Base-by-base conservation (phyloP, 2,329 filamentous ascomycete species). In the Daldinia eschscholtzii region DNA sequence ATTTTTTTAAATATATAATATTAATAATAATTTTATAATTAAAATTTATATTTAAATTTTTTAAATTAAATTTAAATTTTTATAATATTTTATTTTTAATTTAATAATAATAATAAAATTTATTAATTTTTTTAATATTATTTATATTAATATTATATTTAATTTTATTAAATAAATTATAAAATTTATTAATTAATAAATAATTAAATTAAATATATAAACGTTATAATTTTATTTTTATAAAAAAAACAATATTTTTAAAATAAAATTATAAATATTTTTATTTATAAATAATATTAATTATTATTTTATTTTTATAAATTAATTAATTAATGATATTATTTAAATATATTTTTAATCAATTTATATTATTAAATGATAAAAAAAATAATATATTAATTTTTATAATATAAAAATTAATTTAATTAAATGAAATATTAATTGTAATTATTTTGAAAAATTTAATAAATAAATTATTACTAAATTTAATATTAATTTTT, bases 11-110 rank as follows among this genome's bases (percentile, higher is more conserved):
- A 28, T 50, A 50, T 50, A 50, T 50, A 50, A 50, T 50, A 50
- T 50, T 50, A 30, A 26, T 50, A 28, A 50, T 50, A 13, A 50
- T n/a, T 28, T 50, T 50, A 50, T 50, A 50, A 50, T 50, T 50
- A 28, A 50, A 50, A 15, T 50, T 26, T 20, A 46, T 20, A 20
- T n/a, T n/a, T n/a, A n/a, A n/a, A n/a, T n/a, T n/a, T n/a, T 46
- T 50, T 50, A 50, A n/a, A n/a, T n/a, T n/a, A n/a, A n/a, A n/a
- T n/a, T n/a, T n/a, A n/a, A n/a, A n/a, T n/a, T n/a, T n/a, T n/a
- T n/a, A n/a, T n/a, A n/a, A n/a, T n/a, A n/a, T n/a, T n/a, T n/a
- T n/a, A n/a, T n/a, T n/a, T n/a, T n/a, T n/a, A n/a, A n/a, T n/a
- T n/a, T n/a, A n/a, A n/a, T n/a, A n/a, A n/a, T n/a, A n/a, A n/a